Evolutionary conservation across 352 stramenopile species (phyloP).

Genomic region (Hyaloperonospora brassicae): DNA sequence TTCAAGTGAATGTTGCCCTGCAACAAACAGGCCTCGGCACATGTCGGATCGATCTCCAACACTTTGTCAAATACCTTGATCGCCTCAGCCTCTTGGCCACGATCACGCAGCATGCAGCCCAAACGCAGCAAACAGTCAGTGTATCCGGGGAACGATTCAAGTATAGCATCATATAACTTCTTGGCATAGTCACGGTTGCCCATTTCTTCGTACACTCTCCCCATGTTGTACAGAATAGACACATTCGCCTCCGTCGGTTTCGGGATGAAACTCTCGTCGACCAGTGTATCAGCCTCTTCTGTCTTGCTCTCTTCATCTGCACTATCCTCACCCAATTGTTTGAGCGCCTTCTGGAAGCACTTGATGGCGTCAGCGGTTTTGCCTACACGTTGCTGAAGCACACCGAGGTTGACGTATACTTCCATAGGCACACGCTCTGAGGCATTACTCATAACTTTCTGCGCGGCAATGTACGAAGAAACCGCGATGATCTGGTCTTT

Average conservation of each 20-base stretch:
- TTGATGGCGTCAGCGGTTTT: constrained; percentile 87
- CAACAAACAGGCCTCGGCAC: constrained; percentile 88
- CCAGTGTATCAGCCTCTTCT: constrained; percentile 31
- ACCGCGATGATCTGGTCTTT: constrained; percentile 86
- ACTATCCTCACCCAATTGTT: constrained; percentile 34
- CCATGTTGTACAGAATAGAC: constrained; percentile 95
- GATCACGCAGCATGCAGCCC: constrained; percentile 91
- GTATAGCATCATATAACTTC: constrained; percentile 90
- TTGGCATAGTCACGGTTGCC: constrained; percentile 87
- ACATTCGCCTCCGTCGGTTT: constrained; percentile 74
- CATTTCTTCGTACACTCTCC: constrained; percentile 89
- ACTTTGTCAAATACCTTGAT: constrained; percentile 91
- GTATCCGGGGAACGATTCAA: constrained; percentile 90
- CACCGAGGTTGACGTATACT: constrained; percentile 77
- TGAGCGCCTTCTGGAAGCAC: constrained; percentile 84
- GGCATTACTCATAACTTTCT: constrained; percentile 83
- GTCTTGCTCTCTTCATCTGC: constrained; percentile 33
- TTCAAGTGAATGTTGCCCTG: constrained; percentile 95
- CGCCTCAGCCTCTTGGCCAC: constrained; percentile 84
- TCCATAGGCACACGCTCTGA: constrained; percentile 76
- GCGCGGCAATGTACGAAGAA: constrained; percentile 83
- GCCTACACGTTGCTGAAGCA: constrained; percentile 74
- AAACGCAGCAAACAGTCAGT: constrained; percentile 91
- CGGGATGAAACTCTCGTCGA: constrained; percentile 30
- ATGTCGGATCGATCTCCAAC: constrained; percentile 85